A percentile compares a stretch with the other conserved stretches of the same genome.
Evolutionary conservation across 176 grass and related monocot species (phyloP).

Genomic region (Triticum dicoccoides): DNA sequence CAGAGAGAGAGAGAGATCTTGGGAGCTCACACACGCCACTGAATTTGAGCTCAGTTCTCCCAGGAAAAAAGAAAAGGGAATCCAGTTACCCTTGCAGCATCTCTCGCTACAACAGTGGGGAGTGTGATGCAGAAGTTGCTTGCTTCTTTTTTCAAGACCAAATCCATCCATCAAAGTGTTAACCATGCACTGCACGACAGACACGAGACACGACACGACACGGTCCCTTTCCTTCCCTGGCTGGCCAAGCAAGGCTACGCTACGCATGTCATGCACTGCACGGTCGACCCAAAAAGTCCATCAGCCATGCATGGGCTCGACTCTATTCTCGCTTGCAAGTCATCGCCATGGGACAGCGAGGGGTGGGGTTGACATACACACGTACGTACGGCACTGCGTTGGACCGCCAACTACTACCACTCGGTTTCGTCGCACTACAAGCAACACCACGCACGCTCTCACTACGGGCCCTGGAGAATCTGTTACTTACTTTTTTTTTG

Average conservation of each 20-base stretch:
- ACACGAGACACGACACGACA: background rate
- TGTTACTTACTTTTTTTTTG: no score
- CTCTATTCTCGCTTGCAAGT: background rate
- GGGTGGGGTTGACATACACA: background rate
- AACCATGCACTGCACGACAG: constrained; percentile 13
- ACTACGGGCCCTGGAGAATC: no score
- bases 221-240: background rate
- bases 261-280: background rate
- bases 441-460: background rate
- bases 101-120: no score
- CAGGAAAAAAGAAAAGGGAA: no score
- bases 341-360: background rate
- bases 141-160: constrained; percentile 40
- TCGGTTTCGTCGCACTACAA: background rate
- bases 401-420: background rate
- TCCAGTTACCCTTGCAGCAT: background rate
- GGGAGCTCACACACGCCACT: no score
- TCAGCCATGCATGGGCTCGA: no score
- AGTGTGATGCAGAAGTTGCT: background rate
- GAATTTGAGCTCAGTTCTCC: no score
- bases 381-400: background rate
- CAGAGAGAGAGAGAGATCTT: no score
- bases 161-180: constrained; percentile 12
- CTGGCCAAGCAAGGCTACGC: background rate
- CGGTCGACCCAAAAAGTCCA: constrained; percentile 18